Evolutionary conservation across 192 early-diverging fungal genomes (phyloP).

Genomic region (Umbelopsis sp.): DNA sequence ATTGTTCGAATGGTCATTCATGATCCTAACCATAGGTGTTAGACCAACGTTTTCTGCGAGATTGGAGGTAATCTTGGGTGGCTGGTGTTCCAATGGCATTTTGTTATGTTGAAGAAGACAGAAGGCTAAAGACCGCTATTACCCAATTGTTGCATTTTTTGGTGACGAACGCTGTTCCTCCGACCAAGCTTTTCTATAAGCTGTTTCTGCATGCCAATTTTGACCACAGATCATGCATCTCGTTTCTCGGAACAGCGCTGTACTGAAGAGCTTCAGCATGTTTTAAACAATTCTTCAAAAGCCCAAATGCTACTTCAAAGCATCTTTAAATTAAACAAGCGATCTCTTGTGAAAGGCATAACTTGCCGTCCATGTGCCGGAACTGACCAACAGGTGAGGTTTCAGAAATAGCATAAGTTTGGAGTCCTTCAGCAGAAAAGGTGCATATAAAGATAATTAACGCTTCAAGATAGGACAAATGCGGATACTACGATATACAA

Average conservation of each 20-base stretch:
- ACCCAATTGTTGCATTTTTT: neutral
- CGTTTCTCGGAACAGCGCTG: slow-evolving; percentile 32
- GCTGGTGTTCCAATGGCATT: slow-evolving; percentile 20
- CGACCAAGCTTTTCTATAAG: neutral
- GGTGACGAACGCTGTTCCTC: neutral
- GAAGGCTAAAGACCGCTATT: neutral
- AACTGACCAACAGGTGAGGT: slow-evolving; percentile 29
- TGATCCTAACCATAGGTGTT: slow-evolving; percentile 32
- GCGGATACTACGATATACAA: slow-evolving; percentile 37
- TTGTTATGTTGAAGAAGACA: neutral
- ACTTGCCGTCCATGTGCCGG: slow-evolving; percentile 36
- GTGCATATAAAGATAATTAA: neutral
- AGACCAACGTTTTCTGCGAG: slow-evolving; percentile 32
- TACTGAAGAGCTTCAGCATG: slow-evolving; percentile 28
- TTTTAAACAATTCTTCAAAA: slow-evolving; percentile 25
- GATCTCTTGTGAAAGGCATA: slow-evolving; percentile 28
- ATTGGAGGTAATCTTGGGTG: slow-evolving; percentile 24
- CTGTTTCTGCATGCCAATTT: slow-evolving; percentile 14
- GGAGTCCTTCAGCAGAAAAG: neutral
- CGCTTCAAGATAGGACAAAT: slow-evolving; percentile 21
- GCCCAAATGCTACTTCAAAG: slow-evolving; percentile 21
- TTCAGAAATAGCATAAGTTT: neutral
- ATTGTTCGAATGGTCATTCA: slow-evolving; percentile 10
- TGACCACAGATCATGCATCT: slow-evolving; percentile 3
- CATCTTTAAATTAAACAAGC: slow-evolving; percentile 29